A percentile compares a stretch with the other conserved stretches of the same genome.
Evolutionary conservation across 257 asterid species (phyloP).

Genomic region (Solanum pennellii): DNA sequence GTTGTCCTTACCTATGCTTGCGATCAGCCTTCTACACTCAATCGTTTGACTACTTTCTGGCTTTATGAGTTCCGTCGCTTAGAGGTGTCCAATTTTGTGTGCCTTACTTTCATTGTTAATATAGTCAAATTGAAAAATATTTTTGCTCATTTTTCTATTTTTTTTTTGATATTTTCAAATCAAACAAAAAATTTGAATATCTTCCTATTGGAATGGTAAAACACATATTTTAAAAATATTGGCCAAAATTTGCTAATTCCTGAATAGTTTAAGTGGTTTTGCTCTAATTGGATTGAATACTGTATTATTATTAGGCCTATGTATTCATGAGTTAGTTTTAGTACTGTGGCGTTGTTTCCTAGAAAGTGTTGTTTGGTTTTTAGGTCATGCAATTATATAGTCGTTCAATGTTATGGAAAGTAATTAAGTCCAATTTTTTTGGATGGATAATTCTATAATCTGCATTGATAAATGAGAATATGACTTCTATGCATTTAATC

Average conservation of each 20-base stretch:
- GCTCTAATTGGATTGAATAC: not conserved
- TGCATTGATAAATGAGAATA: not conserved
- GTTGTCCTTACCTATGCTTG: constrained; percentile 95
- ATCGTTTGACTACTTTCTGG: constrained; percentile 91
- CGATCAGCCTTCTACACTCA: constrained; percentile 78
- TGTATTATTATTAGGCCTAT: not conserved
- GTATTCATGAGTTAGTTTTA: not conserved
- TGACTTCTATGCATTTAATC: not conserved
- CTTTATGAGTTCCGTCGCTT: constrained; percentile 83
- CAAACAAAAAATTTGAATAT: not conserved
- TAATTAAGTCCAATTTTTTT: not conserved
- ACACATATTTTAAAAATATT: not conserved
- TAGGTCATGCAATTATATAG: not conserved
- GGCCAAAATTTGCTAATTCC: not conserved
- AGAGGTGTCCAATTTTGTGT: constrained; percentile 32
- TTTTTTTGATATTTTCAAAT: not conserved
- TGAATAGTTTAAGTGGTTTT: not conserved
- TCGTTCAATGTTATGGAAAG: not conserved
- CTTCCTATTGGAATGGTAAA: not conserved
- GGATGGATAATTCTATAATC: not conserved
- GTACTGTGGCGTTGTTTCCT: not conserved
- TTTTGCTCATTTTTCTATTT: not conserved
- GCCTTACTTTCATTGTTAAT: not conserved
- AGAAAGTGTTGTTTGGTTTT: not conserved
- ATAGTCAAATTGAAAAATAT: not conserved